Evolutionary conservation across 352 stramenopile species (phyloP), one percentile per base, ranked within the genome.

Genomic region (Thraustochytrium striatum): DNA sequence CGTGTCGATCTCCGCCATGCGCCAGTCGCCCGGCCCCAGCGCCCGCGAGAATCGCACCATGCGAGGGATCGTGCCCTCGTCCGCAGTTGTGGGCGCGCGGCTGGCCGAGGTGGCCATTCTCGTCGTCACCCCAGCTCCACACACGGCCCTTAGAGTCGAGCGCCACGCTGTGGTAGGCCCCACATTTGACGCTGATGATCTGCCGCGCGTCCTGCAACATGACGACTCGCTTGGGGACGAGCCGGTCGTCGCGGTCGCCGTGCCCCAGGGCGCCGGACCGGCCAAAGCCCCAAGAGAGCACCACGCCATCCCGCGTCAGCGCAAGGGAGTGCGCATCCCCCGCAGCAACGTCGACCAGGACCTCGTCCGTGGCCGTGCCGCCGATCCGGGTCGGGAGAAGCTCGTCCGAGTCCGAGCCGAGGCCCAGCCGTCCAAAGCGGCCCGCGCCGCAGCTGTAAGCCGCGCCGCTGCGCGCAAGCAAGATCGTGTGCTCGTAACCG

Each of bases 261-360:
- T 95, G 90, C 41, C 91, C 91, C 59, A 96, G 85, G 69, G 89
- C 94, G 83, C 92, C 93, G 32, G 88, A 92, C 25, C 39, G 35
- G 33, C 79, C 82, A 78, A 93, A 93, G 82, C 91, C 90, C 68
- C 95, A 96, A 55, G 90, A 93, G 78, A 91, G 94, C 1, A 79
- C 33, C 0, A 72, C 72, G 21, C 72, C 72, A 28, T 59, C 41
- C 8, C 2, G 3, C 7, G 55, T 68, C 5, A 80, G n/a, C 21
- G 57, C 72, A 7, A 80, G 32, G 3, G 55, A 72, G 58, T 80
- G 72, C 8, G 30, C 55, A 32, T 80, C 72, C n/a, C 72, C 72
- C n/a, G 72, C 55, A 7, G 57, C 59, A 21, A 57, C 58, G 32
- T 35, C 72, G 13, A 80, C 72, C 9, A 80, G 30, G 5, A 33